These are phyloP conservation scores for Xylaria longipes DNA, from an alignment of 495 filamentous ascomycete genomes.

Conservation along the genomic window DNA sequence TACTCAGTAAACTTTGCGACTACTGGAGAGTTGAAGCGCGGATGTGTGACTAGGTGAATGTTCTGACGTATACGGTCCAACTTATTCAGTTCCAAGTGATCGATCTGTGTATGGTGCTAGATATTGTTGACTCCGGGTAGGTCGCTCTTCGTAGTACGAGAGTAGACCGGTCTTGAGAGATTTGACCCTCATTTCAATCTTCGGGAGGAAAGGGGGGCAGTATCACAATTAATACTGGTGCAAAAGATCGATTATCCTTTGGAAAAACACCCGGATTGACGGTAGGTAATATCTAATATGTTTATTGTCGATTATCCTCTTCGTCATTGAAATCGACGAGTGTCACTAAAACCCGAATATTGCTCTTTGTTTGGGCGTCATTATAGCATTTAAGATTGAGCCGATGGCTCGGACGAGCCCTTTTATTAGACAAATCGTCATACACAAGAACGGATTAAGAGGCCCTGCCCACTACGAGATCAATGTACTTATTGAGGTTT, in stretches of 20 bases:
- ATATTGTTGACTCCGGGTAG: constrained; percentile 30
- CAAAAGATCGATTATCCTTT: constrained; percentile 31
- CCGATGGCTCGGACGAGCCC: too few species aligned
- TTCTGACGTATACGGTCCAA: constrained; percentile 22
- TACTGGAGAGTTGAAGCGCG: constrained; percentile 37
- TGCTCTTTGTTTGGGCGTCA: background rate
- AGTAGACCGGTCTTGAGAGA: constrained; percentile 30
- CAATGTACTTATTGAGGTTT: too few species aligned
- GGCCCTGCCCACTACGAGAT: too few species aligned
- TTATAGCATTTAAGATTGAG: background rate
- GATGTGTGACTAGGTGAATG: constrained; percentile 28
- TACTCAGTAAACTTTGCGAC: constrained; percentile 53
- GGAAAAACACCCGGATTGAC: constrained; percentile 20
- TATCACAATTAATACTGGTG: constrained; percentile 25
- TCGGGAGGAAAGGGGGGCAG: constrained; percentile 36
- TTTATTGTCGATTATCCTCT: background rate
- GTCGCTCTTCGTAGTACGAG: constrained; percentile 1
- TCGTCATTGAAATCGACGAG: background rate
- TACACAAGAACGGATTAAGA: too few species aligned
- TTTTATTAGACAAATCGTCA: too few species aligned
- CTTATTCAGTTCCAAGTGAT: constrained; percentile 31
- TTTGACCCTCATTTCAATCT: constrained; percentile 37
- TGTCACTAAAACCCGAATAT: background rate
- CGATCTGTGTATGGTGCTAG: constrained; percentile 34
- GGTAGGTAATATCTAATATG: constrained; percentile 35